Base-by-base conservation (phyloP, 169 alveolate genomes). In the Plasmodium billcollinsi region DNA sequence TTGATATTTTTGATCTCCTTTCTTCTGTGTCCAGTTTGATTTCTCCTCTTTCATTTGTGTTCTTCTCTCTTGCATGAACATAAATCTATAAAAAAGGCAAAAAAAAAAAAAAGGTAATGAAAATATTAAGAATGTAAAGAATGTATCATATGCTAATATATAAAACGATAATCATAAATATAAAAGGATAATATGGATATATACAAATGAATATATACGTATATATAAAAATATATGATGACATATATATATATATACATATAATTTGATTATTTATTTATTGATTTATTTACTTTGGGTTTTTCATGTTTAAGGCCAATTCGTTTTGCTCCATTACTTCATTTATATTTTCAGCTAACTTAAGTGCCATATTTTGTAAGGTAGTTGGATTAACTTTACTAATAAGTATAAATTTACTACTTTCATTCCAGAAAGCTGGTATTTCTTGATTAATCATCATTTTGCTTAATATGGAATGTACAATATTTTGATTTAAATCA, bases 381-480 rank as follows among this genome's bases (percentile, higher is more conserved):
- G 95, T 96, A 9, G 97, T 95, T 24, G 97, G 97, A 88, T 96
- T 97, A 70, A 94, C 94, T 93, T 96, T 97, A 94, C 96, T 96
- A 74, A 97, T 93, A 52, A 97, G 74, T 65, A 97, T 95, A 91
- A 88, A 96, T 85, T 95, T 95, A 65, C 98, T 94, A 43, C 96
- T 93, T 93, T 96, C 98, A 73, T 96, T 98, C 98, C 98, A 96
- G 59, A 95, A 94, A 5, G 98, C 98, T 73, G 93, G 98, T 54
- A 96, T 90, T 88, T 96, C 98, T 56, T 96, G 97, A 75, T 93
- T 88, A 12, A 96, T 93, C 94, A 96, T 96, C 98, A 96, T 96
- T 95, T 96, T 96, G 92, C 98, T 95, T 80, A 96, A 90, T 39
- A 96, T 89, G 4, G 98, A 95, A 91, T 96, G 98, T 85, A 96